Evolutionary conservation across 23 red algal species (phyloP).

Genomic region (Gracilaria caudata): DNA sequence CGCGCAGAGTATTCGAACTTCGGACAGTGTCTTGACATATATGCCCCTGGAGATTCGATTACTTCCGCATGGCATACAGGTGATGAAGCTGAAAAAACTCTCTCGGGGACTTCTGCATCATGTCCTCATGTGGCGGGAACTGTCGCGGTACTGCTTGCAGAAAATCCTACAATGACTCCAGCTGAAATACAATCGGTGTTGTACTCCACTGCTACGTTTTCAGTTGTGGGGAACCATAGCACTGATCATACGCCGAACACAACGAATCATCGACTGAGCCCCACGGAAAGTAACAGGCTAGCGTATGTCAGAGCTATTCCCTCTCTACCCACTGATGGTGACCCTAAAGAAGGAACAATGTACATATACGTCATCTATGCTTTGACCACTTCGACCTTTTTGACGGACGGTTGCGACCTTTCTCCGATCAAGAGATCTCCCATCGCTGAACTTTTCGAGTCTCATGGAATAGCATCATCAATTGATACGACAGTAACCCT

Average conservation of each 20-base stretch:
- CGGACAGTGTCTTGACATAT: conserved; percentile 63
- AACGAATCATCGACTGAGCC: background rate
- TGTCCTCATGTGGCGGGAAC: conserved; percentile 70
- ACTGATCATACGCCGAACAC: background rate
- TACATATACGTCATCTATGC: conserved; percentile 41
- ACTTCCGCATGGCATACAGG: conserved; percentile 61
- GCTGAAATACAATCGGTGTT: conserved; percentile 38
- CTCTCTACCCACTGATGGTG: conserved; percentile 15
- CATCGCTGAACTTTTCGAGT: background rate
- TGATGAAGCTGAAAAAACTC: conserved; percentile 27
- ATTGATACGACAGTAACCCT: conserved; percentile 8
- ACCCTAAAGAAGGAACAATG: conserved; percentile 36
- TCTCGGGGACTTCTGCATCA: conserved; percentile 52
- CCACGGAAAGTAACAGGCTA: conserved; percentile 39
- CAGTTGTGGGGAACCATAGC: conserved; percentile 6
- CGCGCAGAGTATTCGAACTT: conserved; percentile 54
- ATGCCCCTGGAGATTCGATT: conserved; percentile 67
- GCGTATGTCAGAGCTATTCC: conserved; percentile 62
- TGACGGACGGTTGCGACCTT: background rate
- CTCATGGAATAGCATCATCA: background rate
- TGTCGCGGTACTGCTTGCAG: conserved; percentile 46
- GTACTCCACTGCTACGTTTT: conserved; percentile 37
- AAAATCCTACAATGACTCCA: conserved; percentile 66
- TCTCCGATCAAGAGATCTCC: background rate
- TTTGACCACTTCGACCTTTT: background rate